phyloP scores from a whole-genome alignment of 148 eudicot genomes.

The Arctostaphylos glauca region DNA sequence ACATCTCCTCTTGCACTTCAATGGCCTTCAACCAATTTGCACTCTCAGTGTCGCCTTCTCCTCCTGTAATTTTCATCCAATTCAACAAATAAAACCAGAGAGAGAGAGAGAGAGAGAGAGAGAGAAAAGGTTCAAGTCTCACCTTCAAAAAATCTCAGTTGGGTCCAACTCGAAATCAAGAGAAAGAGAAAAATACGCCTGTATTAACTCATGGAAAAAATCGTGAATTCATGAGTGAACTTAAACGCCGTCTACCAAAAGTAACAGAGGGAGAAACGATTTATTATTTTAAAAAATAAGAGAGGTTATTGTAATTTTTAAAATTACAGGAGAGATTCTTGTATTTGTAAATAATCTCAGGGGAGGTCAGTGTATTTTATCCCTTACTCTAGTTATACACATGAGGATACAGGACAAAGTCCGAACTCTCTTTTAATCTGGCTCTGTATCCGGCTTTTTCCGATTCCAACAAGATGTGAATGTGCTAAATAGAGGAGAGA shows the following conservation, averaged over 20 bases:
- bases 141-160: constrained; percentile 24
- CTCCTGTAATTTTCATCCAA: constrained; percentile 14
- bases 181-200: constrained; percentile 24
- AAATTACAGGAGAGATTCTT: too few relatives aligned
- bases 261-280: too few relatives aligned
- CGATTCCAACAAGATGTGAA: background rate
- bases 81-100: background rate
- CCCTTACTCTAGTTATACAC: too few relatives aligned
- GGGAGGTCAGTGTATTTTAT: too few relatives aligned
- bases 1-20: constrained; percentile 50
- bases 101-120: background rate
- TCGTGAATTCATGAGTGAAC: too few relatives aligned
- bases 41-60: constrained; percentile 26
- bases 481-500: background rate
- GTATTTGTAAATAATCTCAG: too few relatives aligned
- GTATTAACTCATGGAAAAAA: too few relatives aligned
- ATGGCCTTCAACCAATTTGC: constrained; percentile 62
- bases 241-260: too few relatives aligned
- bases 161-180: constrained; percentile 35
- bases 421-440: background rate
- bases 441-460: background rate
- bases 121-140: background rate
- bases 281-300: too few relatives aligned
- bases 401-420: background rate
- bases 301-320: too few relatives aligned